These are phyloP conservation scores for Penicillium expansum DNA, from an alignment of 2,329 filamentous ascomycete genomes.

Conservation along the genomic window DNA sequence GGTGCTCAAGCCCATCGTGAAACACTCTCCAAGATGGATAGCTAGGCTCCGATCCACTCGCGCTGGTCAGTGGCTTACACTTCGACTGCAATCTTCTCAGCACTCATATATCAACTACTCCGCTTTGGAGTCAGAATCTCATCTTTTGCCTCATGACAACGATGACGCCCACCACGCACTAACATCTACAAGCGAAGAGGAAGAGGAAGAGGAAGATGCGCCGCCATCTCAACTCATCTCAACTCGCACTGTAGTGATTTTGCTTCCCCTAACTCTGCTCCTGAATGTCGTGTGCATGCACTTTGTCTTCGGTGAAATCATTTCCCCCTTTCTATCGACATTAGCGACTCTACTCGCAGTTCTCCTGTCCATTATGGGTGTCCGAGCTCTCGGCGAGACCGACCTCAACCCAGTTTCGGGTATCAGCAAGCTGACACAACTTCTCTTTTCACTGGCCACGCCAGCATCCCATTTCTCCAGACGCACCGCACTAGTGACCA, in stretches of 20 bases:
- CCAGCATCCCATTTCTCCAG: constrained; percentile 75
- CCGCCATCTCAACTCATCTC: constrained; percentile 79
- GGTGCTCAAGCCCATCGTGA: constrained; percentile 61
- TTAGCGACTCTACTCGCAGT: constrained; percentile 82
- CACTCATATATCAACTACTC: constrained; percentile 35
- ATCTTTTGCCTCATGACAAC: constrained; percentile 2
- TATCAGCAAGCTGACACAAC: constrained; percentile 92
- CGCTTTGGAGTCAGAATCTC: constrained; percentile 20
- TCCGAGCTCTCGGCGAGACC: constrained; percentile 70
- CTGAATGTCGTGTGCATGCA: constrained; percentile 81
- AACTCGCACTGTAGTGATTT: constrained; percentile 66
- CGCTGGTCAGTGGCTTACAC: constrained; percentile 28
- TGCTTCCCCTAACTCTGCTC: constrained; percentile 70
- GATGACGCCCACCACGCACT: background rate
- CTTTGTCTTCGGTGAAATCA: constrained; percentile 76
- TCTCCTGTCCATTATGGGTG: constrained; percentile 62
- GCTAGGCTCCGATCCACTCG: constrained; percentile 30
- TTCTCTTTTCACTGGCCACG: constrained; percentile 89
- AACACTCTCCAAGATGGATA: constrained; percentile 42
- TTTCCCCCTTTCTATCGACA: constrained; percentile 72
- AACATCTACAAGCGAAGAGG: constrained; percentile 18
- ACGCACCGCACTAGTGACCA: constrained; percentile 82
- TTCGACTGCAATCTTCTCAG: constrained; percentile 17
- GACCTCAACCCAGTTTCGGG: constrained; percentile 95
- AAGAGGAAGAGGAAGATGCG: constrained; percentile 67